phyloP scores from a whole-genome alignment of 2,329 filamentous ascomycete genomes.

The Hymenoscyphus fructigenus region DNA sequence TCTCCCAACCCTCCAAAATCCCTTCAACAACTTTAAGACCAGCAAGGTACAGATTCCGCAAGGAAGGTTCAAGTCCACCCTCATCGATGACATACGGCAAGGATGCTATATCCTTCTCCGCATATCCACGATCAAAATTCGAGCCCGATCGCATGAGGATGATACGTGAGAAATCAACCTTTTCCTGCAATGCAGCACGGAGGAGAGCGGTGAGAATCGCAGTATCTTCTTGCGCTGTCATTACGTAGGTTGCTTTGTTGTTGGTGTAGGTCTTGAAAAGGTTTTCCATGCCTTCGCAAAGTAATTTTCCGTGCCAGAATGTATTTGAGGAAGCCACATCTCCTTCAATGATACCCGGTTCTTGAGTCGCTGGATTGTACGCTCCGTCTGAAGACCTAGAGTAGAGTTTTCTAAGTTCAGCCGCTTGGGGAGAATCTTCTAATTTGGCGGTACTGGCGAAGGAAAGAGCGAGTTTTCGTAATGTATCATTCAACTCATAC shows the following conservation, averaged over 20 bases:
- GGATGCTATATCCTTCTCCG: conserved; percentile 52
- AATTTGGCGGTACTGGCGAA: conserved; percentile 54
- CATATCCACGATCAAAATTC: conserved; percentile 70
- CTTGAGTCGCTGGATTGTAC: conserved; percentile 44
- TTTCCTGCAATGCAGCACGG: conserved; percentile 53
- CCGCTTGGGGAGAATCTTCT: conserved; percentile 49
- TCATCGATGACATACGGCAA: conserved; percentile 61
- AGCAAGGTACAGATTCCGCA: conserved; percentile 65
- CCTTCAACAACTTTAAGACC: conserved; percentile 61
- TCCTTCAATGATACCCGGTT: conserved; percentile 60
- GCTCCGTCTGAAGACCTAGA: conserved; percentile 44
- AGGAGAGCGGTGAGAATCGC: conserved; percentile 66
- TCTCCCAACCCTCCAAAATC: conserved; percentile 62
- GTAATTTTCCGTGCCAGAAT: conserved; percentile 63
- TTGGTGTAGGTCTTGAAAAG: conserved; percentile 65
- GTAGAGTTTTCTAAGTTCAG: conserved; percentile 56
- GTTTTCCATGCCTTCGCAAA: conserved; percentile 64
- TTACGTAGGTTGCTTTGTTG: conserved; percentile 66
- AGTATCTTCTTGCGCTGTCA: conserved; percentile 72
- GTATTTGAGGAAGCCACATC: conserved; percentile 71
- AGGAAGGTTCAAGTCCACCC: conserved; percentile 61
- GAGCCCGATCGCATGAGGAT: conserved; percentile 69
- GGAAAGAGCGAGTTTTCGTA: conserved; percentile 52
- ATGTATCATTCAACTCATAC: conserved; percentile 61
- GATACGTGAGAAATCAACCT: conserved; percentile 65